Evolutionary conservation across 2,329 filamentous ascomycete species (phyloP).

Genomic region (Pseudogymnoascus sp.): DNA sequence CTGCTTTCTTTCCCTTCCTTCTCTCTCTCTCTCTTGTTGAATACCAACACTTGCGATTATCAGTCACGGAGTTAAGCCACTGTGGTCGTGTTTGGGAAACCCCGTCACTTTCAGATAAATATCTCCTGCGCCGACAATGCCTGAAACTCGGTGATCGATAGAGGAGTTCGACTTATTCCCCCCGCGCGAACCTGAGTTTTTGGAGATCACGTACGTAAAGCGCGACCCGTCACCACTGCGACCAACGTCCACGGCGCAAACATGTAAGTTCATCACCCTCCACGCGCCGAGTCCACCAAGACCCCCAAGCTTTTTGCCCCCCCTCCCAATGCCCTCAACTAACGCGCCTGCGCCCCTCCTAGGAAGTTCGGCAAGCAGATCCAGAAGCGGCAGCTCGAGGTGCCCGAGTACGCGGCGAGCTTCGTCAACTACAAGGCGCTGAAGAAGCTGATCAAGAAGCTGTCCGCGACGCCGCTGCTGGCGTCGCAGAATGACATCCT

Average conservation of each 20-base stretch:
- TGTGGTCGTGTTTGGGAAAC: background rate
- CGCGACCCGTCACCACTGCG: background rate
- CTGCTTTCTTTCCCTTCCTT: background rate
- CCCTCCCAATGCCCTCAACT: background rate
- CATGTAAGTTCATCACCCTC: background rate
- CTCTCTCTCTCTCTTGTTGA: background rate
- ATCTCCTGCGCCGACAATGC: background rate
- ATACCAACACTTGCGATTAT: background rate
- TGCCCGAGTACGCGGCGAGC: constrained; percentile 97
- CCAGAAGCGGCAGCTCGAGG: constrained; percentile 96
- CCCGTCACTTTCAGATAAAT: background rate
- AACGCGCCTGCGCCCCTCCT: constrained; percentile 5
- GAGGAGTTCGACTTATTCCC: background rate
- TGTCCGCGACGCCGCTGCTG: constrained; percentile 84
- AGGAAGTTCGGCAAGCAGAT: constrained; percentile 99
- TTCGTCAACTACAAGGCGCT: constrained; percentile 99
- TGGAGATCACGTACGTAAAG: background rate
- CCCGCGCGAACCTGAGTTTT: background rate
- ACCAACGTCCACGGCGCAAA: background rate
- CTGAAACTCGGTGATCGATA: background rate
- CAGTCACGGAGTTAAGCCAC: background rate
- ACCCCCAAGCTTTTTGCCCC: too few species aligned
- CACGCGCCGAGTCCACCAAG: background rate
- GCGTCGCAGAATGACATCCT: constrained; percentile 55
- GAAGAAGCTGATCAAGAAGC: constrained; percentile 99